Conservation (phyloP, 1,284 basidiomycete genomes). For the Malassezia japonica region DNA sequence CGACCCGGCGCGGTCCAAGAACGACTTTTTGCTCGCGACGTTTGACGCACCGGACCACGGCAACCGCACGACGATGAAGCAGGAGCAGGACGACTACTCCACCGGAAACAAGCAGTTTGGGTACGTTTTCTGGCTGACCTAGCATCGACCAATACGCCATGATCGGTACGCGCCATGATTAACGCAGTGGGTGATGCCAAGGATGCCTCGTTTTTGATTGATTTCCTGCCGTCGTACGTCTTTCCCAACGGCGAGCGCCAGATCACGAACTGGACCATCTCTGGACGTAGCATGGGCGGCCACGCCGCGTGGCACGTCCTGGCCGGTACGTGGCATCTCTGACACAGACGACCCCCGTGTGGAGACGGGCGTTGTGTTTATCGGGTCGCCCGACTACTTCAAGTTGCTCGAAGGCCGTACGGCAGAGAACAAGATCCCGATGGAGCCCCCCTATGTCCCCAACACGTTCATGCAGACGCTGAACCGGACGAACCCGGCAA, state of each 20-base stretch:
- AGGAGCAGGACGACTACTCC: constrained; percentile 41
- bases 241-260: constrained; percentile 62
- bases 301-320: constrained; percentile 66
- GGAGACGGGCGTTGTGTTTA: constrained; percentile 59
- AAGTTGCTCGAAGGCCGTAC: constrained; percentile 18
- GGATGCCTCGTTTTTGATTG: constrained; percentile 70
- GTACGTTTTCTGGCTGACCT: neutral
- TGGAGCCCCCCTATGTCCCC: constrained; percentile 21
- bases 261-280: constrained; percentile 61
- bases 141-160: constrained; percentile 46
- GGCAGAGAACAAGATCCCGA: constrained; percentile 10
- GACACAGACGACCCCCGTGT: constrained; percentile 57
- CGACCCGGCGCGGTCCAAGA: neutral
- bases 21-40: constrained; percentile 30
- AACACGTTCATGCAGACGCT: constrained; percentile 16
- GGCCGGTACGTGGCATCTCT: constrained; percentile 10
- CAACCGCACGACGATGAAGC: constrained; percentile 32
- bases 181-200: constrained; percentile 56
- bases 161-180: constrained; percentile 51
- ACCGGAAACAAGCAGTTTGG: constrained; percentile 33
- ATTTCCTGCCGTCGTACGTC: constrained; percentile 66
- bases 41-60: constrained; percentile 50
- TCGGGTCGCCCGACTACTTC: constrained; percentile 64
- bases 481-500: constrained; percentile 16
- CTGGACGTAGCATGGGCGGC: constrained; percentile 66